phyloP scores from a whole-genome alignment of 1,284 basidiomycete species.

The Trichosporon ovoides region DNA sequence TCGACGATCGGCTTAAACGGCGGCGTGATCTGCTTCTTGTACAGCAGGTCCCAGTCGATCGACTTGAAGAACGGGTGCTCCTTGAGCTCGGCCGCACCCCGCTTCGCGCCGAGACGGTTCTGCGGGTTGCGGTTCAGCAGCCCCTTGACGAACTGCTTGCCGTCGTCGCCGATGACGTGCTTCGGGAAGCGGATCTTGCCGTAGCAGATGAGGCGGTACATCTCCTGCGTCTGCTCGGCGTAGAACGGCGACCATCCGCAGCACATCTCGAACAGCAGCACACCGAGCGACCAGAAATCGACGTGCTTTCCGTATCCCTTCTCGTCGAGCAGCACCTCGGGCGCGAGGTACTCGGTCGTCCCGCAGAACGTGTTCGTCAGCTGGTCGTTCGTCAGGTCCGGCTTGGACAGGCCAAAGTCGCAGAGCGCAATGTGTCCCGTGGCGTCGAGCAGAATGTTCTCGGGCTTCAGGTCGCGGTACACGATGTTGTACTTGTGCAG shows the following conservation, averaged over 20 bases:
- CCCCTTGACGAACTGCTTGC: constrained; percentile 98
- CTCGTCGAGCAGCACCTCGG: constrained; percentile 97
- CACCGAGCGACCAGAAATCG: constrained; percentile 96
- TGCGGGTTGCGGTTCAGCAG: constrained; percentile 96
- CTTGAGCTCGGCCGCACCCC: constrained; percentile 90
- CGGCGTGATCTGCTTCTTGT: constrained; percentile 85
- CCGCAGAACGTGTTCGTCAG: constrained; percentile 97
- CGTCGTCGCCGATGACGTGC: constrained; percentile 93
- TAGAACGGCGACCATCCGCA: constrained; percentile 99
- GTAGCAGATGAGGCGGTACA: constrained; percentile 95
- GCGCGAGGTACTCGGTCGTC: constrained; percentile 94
- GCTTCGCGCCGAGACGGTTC: constrained; percentile 84
- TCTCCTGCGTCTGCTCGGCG: constrained; percentile 98
- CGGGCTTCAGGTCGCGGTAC: constrained; percentile 92
- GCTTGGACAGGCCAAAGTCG: constrained; percentile 95
- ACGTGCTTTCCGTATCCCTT: constrained; percentile 98
- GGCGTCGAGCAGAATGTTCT: constrained; percentile 94
- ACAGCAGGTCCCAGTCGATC: constrained; percentile 85
- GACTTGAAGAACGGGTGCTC: constrained; percentile 90
- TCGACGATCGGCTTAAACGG: constrained; percentile 98
- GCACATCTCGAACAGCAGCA: constrained; percentile 93
- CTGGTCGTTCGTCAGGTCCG: constrained; percentile 86
- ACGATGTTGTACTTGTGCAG: constrained; percentile 96
- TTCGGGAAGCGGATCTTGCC: constrained; percentile 96
- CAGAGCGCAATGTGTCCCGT: constrained; percentile 95